Base-by-base conservation (phyloP, 345 rosid species). In the Heritiera fomes region DNA sequence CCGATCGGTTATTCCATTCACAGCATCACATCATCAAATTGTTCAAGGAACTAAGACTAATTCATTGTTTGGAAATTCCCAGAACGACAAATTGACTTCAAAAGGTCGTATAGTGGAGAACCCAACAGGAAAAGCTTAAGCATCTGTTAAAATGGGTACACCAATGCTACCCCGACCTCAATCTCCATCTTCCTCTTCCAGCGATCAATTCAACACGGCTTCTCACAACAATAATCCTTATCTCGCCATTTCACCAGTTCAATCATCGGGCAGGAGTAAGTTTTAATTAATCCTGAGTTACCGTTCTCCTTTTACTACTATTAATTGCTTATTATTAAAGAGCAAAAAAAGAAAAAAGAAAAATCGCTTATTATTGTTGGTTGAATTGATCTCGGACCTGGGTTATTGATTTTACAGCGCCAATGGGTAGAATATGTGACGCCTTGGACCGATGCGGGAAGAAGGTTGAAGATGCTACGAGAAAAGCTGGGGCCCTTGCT, bases 391-490 rank as follows among this genome's bases (percentile, higher is more conserved):
- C 17, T 38, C 23, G 58, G 1, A 74, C 45, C 32, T 58, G 68
- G 43, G 58, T 68, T 34, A 20, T 45, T 72, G 68, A 58, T 15
- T 30, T 18, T 75, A 45, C 88, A 94, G 98, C 91, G 76, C 83
- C 97, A 41, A 80, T 77, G 84, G 87, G 75, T 79, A 84, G 61
- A 77, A 56, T 95, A 49, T 80, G 82, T 59, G 86, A 85, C 15
- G 86, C 86, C 72, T 81, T 90, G 85, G 87, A 85, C 76, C 87
- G 88, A 34, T 93, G 83, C 68, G 97, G 92, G 67, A 93, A 82
- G 81, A 90, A 75, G 73, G 56, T 89, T 49, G 98, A 90, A 17
- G 88, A 83, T 65, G 94, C 83, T 67, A 78, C 89, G 52, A 84
- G 86, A 81, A 88, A 86, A 82, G 95, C 93, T 0, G 95, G 89